Percentiles rank a stretch among this genome's conserved stretches.
Conservation (phyloP, 192 early-diverging fungal species). For the Coemansia sp. region DNA sequence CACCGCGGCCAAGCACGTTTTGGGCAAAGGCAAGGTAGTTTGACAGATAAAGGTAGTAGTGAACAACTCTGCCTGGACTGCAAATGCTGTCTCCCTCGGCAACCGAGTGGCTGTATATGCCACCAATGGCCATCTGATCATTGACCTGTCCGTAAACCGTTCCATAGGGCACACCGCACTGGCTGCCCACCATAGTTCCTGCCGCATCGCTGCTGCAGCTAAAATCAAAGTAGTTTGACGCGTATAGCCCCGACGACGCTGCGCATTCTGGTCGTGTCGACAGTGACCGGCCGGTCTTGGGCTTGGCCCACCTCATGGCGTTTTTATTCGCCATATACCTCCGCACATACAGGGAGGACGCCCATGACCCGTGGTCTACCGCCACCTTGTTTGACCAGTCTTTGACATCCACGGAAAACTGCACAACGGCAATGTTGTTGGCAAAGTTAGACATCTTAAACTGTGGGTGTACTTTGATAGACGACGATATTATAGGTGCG, state of each 20-base stretch:
- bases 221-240: constrained; percentile 20
- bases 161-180: constrained; percentile 31
- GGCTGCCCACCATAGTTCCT: constrained; percentile 1
- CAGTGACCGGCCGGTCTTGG: background rate
- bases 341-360: constrained; percentile 7
- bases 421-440: constrained; percentile 39
- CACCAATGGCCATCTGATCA: constrained; percentile 7
- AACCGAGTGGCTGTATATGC: constrained; percentile 32
- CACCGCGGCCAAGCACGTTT: constrained; percentile 11
- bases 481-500: background rate
- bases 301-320: constrained; percentile 4
- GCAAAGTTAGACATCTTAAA: constrained; percentile 23
- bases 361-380: constrained; percentile 18
- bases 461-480: constrained; percentile 23
- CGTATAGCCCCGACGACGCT: constrained; percentile 7
- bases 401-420: constrained; percentile 7
- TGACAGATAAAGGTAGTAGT: constrained; percentile 34
- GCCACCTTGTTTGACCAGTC: constrained; percentile 29
- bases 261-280: constrained; percentile 13
- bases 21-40: constrained; percentile 30
- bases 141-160: constrained; percentile 18
- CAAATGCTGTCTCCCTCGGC: constrained; percentile 16
- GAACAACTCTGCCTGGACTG: constrained; percentile 3
- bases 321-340: constrained; percentile 5
- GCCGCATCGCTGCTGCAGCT: constrained; percentile 17